These are phyloP conservation scores for Globisporangium lucens DNA, from an alignment of 352 stramenopile genomes.

Conservation along the genomic window DNA sequence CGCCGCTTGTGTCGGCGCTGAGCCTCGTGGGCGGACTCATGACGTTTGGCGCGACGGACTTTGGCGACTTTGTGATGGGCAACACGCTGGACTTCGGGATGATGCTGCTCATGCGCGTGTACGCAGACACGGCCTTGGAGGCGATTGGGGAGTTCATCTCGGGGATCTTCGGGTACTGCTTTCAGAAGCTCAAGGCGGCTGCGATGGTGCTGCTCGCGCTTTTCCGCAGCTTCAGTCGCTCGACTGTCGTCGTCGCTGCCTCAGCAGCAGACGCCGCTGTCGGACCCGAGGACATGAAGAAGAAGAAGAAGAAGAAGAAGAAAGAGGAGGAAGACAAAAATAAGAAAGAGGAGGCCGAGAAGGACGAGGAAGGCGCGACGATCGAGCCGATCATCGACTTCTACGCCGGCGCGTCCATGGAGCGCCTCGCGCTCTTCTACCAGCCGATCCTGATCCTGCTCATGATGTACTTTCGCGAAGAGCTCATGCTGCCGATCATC, in stretches of 20 bases:
- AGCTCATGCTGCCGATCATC: constrained; percentile 90
- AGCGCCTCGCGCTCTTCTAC: constrained; percentile 92
- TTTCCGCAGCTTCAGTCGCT: constrained; percentile 54
- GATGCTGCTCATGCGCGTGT: constrained; percentile 92
- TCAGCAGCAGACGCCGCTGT: not conserved
- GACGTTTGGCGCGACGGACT: constrained; percentile 95
- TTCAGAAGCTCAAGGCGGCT: constrained; percentile 37
- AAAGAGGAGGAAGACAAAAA: constrained; percentile 32
- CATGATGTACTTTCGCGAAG: constrained; percentile 94
- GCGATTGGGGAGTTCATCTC: constrained; percentile 66
- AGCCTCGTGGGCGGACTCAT: constrained; percentile 91
- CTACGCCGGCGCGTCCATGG: constrained; percentile 89
- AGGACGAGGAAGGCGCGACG: constrained; percentile 81
- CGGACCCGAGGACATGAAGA: not conserved
- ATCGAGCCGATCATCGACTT: constrained; percentile 97
- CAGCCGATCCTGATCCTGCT: constrained; percentile 93
- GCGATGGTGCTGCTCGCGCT: constrained; percentile 31
- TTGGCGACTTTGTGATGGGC: constrained; percentile 95
- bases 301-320: constrained; percentile 24
- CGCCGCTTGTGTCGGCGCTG: constrained; percentile 87
- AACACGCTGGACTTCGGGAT: constrained; percentile 95
- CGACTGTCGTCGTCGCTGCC: constrained; percentile 24
- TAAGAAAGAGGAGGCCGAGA: constrained; percentile 41
- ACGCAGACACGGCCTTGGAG: constrained; percentile 83
- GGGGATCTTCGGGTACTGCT: constrained; percentile 33